Evolutionary conservation across 805 yeast genomes (phyloP).

Genomic region (Nakazawaea ambrosiae): DNA sequence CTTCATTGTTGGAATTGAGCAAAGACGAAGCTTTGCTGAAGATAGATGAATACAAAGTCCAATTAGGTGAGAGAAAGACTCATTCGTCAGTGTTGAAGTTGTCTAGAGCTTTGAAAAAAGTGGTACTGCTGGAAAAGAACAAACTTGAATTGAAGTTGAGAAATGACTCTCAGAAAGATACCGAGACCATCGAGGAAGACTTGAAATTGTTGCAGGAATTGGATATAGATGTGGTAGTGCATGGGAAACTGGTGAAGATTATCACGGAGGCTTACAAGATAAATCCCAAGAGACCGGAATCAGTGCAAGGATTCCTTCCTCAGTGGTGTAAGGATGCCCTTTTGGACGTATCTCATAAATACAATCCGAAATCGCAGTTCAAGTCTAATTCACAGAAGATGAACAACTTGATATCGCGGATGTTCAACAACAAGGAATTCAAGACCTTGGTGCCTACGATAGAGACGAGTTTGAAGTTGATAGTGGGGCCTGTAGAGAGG

Average conservation of each 20-base stretch:
- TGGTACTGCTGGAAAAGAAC: conserved; percentile 14
- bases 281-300: conserved; percentile 20
- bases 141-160: conserved; percentile 12
- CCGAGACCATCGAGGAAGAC: conserved; percentile 14
- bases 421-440: conserved; percentile 38
- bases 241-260: conserved; percentile 14
- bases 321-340: conserved; percentile 22
- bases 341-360: conserved; percentile 22
- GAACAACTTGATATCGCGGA: conserved; percentile 40
- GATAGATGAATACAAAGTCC: conserved; percentile 37
- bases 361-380: conserved; percentile 43
- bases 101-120: conserved; percentile 28
- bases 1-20: conserved; percentile 32
- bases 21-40: conserved; percentile 35
- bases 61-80: conserved; percentile 40
- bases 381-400: conserved; percentile 30
- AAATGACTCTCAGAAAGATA: conserved; percentile 11
- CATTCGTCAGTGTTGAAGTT: conserved; percentile 38
- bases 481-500: conserved; percentile 22
- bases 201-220: conserved; percentile 10
- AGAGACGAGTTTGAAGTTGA: conserved; percentile 19
- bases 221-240: conserved; percentile 8
- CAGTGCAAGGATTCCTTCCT: conserved; percentile 32
- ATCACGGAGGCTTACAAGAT: conserved; percentile 19
- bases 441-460: conserved; percentile 22